These are phyloP conservation scores for Fusarium dlaminii DNA, from an alignment of 2,329 filamentous ascomycete species.

Conservation along the genomic window DNA sequence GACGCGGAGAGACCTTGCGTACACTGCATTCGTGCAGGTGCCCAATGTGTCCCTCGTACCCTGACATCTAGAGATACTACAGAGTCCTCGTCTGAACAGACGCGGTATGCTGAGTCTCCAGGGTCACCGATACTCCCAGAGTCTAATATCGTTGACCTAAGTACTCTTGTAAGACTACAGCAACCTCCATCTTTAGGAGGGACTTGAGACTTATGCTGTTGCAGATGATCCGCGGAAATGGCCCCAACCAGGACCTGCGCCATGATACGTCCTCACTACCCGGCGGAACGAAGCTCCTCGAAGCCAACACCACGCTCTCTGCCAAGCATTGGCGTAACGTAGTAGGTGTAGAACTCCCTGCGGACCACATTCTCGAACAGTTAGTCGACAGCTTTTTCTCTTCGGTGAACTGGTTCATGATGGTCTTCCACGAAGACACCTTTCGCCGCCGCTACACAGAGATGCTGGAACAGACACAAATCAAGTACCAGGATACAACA, in stretches of 20 bases:
- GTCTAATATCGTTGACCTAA: background rate
- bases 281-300: background rate
- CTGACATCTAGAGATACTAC: too few species aligned
- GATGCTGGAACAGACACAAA: background rate
- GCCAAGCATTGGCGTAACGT: background rate
- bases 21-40: background rate
- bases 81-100: too few species aligned
- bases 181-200: too few species aligned
- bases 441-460: fast-evolving
- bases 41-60: too few species aligned
- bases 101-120: too few species aligned
- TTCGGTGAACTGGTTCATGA: background rate
- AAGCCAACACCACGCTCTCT: background rate
- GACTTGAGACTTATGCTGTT: too few species aligned
- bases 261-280: background rate
- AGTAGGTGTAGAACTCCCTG: background rate
- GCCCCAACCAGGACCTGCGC: background rate
- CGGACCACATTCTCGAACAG: fast-evolving
- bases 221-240: background rate
- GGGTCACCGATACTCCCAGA: background rate
- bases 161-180: background rate
- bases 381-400: background rate
- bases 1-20: background rate
- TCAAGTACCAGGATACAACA: background rate
- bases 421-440: background rate